These are phyloP conservation scores for Candida tallmaniae DNA, from an alignment of 805 yeast genomes.

Conservation along the genomic window DNA sequence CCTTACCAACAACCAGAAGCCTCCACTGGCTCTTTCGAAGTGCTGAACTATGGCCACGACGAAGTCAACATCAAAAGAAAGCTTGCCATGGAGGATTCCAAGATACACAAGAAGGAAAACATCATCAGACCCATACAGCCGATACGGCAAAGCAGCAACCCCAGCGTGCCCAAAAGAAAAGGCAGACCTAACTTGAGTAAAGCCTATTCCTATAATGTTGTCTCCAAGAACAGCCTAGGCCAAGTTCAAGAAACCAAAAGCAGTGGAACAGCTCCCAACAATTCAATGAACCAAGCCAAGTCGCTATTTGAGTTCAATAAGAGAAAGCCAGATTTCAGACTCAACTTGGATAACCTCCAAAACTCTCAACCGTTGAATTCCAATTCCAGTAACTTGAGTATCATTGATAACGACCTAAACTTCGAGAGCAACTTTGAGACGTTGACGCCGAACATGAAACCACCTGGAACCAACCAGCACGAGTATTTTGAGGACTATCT, in stretches of 20 bases:
- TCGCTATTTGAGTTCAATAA: slow-evolving; percentile 8
- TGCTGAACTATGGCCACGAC: not conserved
- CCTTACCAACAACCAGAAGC: not conserved
- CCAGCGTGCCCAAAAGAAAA: slow-evolving; percentile 8
- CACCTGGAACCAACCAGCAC: slow-evolving; percentile 19
- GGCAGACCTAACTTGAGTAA: slow-evolving; percentile 10
- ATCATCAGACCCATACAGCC: slow-evolving; percentile 10
- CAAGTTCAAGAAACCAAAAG: not conserved
- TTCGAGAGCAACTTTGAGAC: slow-evolving; percentile 11
- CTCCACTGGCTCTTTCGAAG: not conserved
- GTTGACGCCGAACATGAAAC: slow-evolving; percentile 30
- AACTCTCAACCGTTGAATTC: slow-evolving; percentile 1
- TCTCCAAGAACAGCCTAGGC: not conserved
- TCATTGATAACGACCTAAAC: slow-evolving; percentile 10
- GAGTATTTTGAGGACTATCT: slow-evolving; percentile 13
- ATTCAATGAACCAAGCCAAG: not conserved
- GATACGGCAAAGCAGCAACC: slow-evolving; percentile 12
- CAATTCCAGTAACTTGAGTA: slow-evolving; percentile 5
- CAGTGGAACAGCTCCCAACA: not conserved
- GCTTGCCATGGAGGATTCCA: slow-evolving; percentile 1
- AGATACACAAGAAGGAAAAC: slow-evolving; percentile 6
- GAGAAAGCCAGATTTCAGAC: slow-evolving; percentile 12
- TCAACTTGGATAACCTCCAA: slow-evolving; percentile 9
- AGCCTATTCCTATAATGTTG: slow-evolving; percentile 9
- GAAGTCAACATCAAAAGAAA: slow-evolving; percentile 5